These are phyloP conservation scores for Ophiocordyceps camponoti-floridani DNA, from an alignment of 2,329 filamentous ascomycete species.

Conservation along the genomic window DNA sequence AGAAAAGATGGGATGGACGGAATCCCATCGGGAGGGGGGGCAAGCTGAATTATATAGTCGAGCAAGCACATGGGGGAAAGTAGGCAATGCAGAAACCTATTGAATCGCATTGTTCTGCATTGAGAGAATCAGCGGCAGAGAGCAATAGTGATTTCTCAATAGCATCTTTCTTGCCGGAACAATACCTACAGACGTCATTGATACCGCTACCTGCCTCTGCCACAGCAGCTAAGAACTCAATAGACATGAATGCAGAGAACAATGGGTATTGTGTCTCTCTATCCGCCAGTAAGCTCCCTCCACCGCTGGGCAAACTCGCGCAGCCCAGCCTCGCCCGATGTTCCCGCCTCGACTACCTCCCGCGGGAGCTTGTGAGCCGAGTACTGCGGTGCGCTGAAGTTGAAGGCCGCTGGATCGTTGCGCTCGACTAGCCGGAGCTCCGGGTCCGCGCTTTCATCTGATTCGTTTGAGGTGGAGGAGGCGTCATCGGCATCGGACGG, in stretches of 20 bases:
- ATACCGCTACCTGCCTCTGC: too few species aligned
- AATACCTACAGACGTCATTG: background rate
- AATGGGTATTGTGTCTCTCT: background rate
- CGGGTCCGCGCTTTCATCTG: slow-evolving; percentile 32
- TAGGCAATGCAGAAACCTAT: background rate
- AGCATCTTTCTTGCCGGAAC: background rate
- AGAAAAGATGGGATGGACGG: background rate
- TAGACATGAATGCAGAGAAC: background rate
- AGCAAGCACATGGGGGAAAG: background rate
- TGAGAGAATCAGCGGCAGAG: background rate
- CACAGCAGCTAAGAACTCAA: too few species aligned
- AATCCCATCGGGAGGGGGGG: background rate
- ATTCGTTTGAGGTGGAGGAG: too few species aligned
- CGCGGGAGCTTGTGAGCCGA: slow-evolving; percentile 90
- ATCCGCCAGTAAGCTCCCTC: slow-evolving; percentile 35
- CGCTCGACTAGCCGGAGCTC: slow-evolving; percentile 70
- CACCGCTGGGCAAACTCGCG: slow-evolving; percentile 64
- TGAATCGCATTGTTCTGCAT: background rate
- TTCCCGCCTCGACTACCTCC: slow-evolving; percentile 64
- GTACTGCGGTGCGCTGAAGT: slow-evolving; percentile 71
- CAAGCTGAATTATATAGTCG: background rate
- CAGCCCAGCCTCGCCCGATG: slow-evolving; percentile 55
- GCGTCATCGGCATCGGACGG: too few species aligned
- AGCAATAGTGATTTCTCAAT: background rate
- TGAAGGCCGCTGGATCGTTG: slow-evolving; percentile 77